A percentile compares a stretch with the other conserved stretches of the same genome.
These are phyloP conservation scores for Candida hungchunana DNA, from an alignment of 805 yeast species.

Conservation along the genomic window DNA sequence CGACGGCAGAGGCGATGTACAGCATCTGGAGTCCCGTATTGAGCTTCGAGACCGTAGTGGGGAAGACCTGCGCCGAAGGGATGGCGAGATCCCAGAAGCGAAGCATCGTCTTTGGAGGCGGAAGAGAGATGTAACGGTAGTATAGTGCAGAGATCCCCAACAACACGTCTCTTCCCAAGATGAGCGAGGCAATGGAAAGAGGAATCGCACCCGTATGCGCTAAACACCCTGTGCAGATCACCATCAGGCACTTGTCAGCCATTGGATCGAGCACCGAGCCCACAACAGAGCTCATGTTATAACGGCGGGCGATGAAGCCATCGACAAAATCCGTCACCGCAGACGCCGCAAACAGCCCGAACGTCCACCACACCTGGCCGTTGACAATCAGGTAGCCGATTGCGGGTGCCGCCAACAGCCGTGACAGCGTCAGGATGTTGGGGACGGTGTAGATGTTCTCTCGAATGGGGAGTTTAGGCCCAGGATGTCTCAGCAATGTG, in stretches of 20 bases:
- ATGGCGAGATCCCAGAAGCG: conserved; percentile 76
- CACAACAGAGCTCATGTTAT: conserved; percentile 68
- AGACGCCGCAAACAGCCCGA: conserved; percentile 74
- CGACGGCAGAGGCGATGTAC: conserved; percentile 64
- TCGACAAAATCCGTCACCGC: conserved; percentile 89
- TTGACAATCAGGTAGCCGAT: conserved; percentile 75
- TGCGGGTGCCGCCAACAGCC: conserved; percentile 79
- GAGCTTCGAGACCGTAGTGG: conserved; percentile 79
- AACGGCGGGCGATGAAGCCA: conserved; percentile 85
- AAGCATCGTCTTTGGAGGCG: conserved; percentile 66
- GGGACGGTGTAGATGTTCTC: conserved; percentile 81
- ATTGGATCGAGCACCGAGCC: conserved; percentile 93
- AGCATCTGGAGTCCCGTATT: conserved; percentile 93
- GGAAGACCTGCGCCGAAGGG: conserved; percentile 83
- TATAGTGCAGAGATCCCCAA: conserved; percentile 69
- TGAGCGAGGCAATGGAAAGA: conserved; percentile 55
- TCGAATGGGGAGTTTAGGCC: too few relatives aligned
- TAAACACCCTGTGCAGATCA: conserved; percentile 74
- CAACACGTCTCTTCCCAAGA: conserved; percentile 79
- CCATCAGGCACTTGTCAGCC: conserved; percentile 91
- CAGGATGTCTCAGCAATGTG: too few relatives aligned
- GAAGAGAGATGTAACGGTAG: conserved; percentile 68
- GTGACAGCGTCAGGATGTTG: conserved; percentile 72
- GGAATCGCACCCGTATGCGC: conserved; percentile 72
- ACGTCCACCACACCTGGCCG: conserved; percentile 59